Percentiles rank a stretch among this genome's conserved stretches.
Evolutionary conservation across 805 yeast species (phyloP).

Genomic region (Saccharomyces kudriavzevii): DNA sequence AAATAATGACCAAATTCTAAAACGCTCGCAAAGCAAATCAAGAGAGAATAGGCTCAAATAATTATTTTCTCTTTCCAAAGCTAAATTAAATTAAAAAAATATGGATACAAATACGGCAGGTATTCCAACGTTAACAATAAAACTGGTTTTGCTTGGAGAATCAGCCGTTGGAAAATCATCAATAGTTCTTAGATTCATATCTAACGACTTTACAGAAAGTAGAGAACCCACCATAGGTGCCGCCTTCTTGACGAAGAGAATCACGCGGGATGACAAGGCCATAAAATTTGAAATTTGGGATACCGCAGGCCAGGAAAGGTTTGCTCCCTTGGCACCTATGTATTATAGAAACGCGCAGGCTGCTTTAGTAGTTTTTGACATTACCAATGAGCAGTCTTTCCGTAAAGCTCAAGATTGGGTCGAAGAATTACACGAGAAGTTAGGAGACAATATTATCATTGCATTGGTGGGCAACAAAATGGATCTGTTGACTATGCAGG

Average conservation of each 20-base stretch:
- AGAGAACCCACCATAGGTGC: slow-evolving; percentile 98
- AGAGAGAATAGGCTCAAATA: background rate
- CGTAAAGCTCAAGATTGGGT: slow-evolving; percentile 98
- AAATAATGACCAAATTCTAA: too few species aligned
- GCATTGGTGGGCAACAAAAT: slow-evolving; percentile 91
- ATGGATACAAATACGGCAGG: background rate
- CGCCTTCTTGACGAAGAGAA: slow-evolving; percentile 89
- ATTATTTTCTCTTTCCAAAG: too few species aligned
- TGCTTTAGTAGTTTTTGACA: slow-evolving; percentile 90
- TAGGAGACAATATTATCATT: slow-evolving; percentile 81
- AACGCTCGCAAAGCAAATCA: background rate
- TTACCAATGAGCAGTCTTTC: slow-evolving; percentile 89
- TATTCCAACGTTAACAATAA: slow-evolving; percentile 37
- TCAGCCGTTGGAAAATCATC: slow-evolving; percentile 99
- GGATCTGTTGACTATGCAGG: slow-evolving; percentile 53
- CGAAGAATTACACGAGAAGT: slow-evolving; percentile 89
- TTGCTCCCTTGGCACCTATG: slow-evolving; percentile 94
- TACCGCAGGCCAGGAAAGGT: slow-evolving; percentile 96
- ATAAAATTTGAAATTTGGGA: slow-evolving; percentile 94
- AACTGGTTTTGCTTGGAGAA: slow-evolving; percentile 87
- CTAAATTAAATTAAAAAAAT: background rate
- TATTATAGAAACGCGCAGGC: slow-evolving; percentile 96
- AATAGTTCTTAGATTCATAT: slow-evolving; percentile 82
- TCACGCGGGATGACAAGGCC: slow-evolving; percentile 74
- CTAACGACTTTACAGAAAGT: slow-evolving; percentile 92